phyloP scores from a whole-genome alignment of 169 alveolate species.

The Plasmodium blacklocki region DNA sequence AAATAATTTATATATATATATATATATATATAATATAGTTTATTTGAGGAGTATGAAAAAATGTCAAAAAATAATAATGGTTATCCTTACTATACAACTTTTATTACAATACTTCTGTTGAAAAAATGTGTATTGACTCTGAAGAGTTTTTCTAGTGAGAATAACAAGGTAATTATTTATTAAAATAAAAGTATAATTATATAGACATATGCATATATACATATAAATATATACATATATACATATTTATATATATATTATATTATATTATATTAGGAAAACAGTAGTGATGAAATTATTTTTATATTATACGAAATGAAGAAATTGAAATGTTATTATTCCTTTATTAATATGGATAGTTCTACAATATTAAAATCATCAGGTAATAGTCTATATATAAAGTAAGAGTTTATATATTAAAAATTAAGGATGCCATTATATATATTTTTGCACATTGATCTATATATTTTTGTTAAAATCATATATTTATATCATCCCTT shows the following conservation, averaged over 20 bases:
- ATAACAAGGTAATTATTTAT: conserved; percentile 28
- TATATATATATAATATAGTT: conserved; percentile 9
- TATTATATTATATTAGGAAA: conserved; percentile 16
- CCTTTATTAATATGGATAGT: conserved; percentile 33
- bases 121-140: conserved; percentile 69
- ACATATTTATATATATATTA: not conserved
- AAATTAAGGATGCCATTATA: no score
- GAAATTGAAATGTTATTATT: conserved; percentile 53
- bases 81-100: conserved; percentile 45
- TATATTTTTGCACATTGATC: no score
- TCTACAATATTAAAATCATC: conserved; percentile 33
- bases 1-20: not conserved
- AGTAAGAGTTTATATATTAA: no score
- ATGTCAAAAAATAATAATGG: conserved; percentile 54
- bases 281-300: conserved; percentile 58
- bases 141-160: conserved; percentile 60
- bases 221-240: not conserved
- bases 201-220: not conserved
- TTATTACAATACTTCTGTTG: conserved; percentile 59
- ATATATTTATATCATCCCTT: not conserved
- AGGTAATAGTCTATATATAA: conserved; percentile 6
- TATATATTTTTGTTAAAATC: not conserved
- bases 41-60: conserved; percentile 73
- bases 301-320: conserved; percentile 72
- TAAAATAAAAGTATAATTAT: not conserved